Evolutionary conservation across 2,329 filamentous ascomycete species (phyloP).

Genomic region (Hypoxylon sp.): DNA sequence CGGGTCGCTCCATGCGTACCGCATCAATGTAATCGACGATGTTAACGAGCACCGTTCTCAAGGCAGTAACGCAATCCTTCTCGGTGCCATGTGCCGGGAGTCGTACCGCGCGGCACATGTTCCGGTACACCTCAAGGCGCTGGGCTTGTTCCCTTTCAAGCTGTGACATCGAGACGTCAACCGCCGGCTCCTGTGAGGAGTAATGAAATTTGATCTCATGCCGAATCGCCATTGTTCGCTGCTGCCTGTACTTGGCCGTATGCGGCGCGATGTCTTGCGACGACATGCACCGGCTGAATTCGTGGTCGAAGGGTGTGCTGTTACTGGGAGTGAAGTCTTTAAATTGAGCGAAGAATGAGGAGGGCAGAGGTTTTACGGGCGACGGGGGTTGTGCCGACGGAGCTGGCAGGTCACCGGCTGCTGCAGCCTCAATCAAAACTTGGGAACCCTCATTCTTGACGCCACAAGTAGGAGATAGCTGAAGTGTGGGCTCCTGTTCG

Average conservation of each 20-base stretch:
- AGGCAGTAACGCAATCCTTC: too few species aligned
- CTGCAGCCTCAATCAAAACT: too few species aligned
- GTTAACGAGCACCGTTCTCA: constrained; percentile 45
- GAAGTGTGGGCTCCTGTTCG: too few species aligned
- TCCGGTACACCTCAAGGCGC: constrained; percentile 31
- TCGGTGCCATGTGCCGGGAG: constrained; percentile 2
- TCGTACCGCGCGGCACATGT: constrained; percentile 40
- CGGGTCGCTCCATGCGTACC: constrained; percentile 30
- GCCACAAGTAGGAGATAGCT: too few species aligned
- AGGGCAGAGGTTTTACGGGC: not conserved
- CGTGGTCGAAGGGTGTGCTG: constrained; percentile 43
- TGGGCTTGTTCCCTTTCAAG: too few species aligned
- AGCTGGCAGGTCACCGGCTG: not conserved
- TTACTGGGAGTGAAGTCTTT: constrained; percentile 41
- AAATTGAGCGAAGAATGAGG: constrained; percentile 45
- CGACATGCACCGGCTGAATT: constrained; percentile 46
- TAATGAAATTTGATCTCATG: constrained; percentile 39
- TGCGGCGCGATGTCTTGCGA: constrained; percentile 40
- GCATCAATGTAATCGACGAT: constrained; percentile 49
- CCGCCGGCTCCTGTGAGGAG: constrained; percentile 20
- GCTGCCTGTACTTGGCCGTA: constrained; percentile 24
- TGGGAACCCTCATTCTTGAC: too few species aligned
- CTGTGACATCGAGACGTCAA: too few species aligned
- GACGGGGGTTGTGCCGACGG: not conserved
- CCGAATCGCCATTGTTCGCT: constrained; percentile 38